Evolutionary conservation across 129 eudicot genomes (phyloP).

Genomic region (Silybum marianum): DNA sequence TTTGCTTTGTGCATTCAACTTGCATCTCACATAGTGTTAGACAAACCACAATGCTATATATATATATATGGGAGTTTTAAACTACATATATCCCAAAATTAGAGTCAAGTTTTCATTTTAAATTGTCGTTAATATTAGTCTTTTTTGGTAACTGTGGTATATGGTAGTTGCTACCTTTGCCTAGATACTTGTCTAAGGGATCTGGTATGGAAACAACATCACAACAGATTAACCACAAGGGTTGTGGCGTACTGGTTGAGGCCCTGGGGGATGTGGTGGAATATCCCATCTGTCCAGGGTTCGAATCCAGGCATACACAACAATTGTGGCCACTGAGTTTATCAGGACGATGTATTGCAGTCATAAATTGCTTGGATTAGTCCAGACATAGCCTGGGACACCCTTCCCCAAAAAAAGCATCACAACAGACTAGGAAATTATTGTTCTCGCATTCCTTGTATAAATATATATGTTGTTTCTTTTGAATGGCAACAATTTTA

Average conservation of each 20-base stretch:
- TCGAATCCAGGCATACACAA: too few relatives aligned
- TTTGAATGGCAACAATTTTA: too few relatives aligned
- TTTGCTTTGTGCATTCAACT: neutral
- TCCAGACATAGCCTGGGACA: too few relatives aligned
- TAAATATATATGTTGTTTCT: too few relatives aligned
- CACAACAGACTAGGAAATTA: neutral
- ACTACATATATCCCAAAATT: neutral
- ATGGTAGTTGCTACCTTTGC: neutral
- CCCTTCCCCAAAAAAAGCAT: neutral
- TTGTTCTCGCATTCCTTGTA: neutral
- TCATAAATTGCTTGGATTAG: too few relatives aligned
- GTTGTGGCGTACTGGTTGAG: too few relatives aligned
- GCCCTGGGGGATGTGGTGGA: too few relatives aligned
- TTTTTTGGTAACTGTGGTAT: neutral
- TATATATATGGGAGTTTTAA: neutral
- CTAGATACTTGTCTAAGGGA: neutral
- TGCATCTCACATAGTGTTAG: neutral
- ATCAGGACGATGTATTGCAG: too few relatives aligned
- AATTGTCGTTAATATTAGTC: neutral
- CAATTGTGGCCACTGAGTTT: too few relatives aligned
- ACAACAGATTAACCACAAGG: neutral
- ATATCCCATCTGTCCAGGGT: too few relatives aligned
- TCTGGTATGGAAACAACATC: neutral
- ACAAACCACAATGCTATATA: neutral
- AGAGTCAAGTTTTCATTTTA: neutral